Evolutionary conservation across 2,329 filamentous ascomycete genomes (phyloP).

Genomic region (Hymenotorrendiella dingleyae): DNA sequence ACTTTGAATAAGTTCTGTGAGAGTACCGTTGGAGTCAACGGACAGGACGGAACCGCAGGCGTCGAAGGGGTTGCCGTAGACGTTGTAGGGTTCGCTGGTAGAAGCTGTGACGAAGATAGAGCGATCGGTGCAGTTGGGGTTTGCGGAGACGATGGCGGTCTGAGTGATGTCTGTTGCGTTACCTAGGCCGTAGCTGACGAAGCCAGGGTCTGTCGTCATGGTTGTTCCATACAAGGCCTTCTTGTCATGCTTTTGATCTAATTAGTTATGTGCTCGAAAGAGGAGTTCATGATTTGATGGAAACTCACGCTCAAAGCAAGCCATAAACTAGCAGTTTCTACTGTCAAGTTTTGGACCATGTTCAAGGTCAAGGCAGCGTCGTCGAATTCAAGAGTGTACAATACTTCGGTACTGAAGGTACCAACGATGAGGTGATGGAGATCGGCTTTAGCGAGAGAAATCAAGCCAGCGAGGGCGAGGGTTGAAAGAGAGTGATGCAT

Average conservation of each 20-base stretch:
- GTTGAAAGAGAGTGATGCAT: too few species aligned
- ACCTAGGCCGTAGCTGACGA: constrained; percentile 25
- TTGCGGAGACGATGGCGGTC: constrained; percentile 15
- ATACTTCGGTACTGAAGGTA: constrained; percentile 26
- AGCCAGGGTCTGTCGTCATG: constrained; percentile 21
- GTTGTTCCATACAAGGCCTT: constrained; percentile 30
- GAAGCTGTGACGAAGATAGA: constrained; percentile 25
- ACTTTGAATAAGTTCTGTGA: constrained; percentile 38
- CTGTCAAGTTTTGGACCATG: constrained; percentile 19
- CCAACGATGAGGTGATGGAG: constrained; percentile 29
- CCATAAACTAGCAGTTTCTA: constrained; percentile 26
- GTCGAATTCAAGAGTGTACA: constrained; percentile 31
- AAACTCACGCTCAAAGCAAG: constrained; percentile 29
- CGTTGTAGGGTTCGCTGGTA: constrained; percentile 21
- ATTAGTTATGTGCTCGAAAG: too few species aligned
- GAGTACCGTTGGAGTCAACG: constrained; percentile 35
- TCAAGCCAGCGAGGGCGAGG: too few species aligned
- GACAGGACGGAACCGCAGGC: constrained; percentile 34
- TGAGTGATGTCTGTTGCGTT: constrained; percentile 21
- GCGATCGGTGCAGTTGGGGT: constrained; percentile 16
- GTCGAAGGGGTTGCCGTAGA: constrained; percentile 29
- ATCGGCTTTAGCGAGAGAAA: too few species aligned
- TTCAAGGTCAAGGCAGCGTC: constrained; percentile 22
- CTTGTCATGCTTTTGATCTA: constrained; percentile 30
- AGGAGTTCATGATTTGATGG: too few species aligned